Evolutionary conservation across 2,329 filamentous ascomycete genomes (phyloP), one percentile per base, ranked within the genome.

Genomic region (Colletotrichum acutatum): DNA sequence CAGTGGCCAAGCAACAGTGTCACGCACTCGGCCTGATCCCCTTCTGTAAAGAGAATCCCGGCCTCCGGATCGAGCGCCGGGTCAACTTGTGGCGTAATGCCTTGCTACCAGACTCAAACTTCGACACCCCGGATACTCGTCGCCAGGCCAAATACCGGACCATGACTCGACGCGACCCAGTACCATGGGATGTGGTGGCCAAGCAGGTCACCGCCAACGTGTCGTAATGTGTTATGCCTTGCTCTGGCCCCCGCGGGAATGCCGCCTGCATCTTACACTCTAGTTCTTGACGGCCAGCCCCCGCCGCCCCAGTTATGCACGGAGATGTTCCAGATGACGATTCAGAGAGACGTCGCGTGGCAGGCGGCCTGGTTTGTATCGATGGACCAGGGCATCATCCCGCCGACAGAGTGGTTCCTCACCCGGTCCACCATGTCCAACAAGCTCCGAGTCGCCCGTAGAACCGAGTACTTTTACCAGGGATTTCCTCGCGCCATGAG

Each of bases 311-410:
- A 28, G 1, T 3, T 54, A 5, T 49, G 34, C n/a, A 22, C 59
- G 0, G 28, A 64, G 4, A 22, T 72, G 1, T 61, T 72, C n/a
- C 66, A 46, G 19, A 46, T 4, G 1, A 11, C 46, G 4, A 5
- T 69, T 3, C 66, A 65, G 5, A 60, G 54, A 16, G 66, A 72
- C 9, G 49, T 67, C 11, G 60, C 37, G 0, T 72, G 70, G 70
- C 53, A 58, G 24, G 22, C 4, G 1, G 66, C 66, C 7, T 60
- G 64, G 46, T 16, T 56, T 14, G 68, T 22, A 11, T 54, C 32
- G 2, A 34, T 56, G 5, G n/a, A n/a, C 6, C 34, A 8, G 3
- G 37, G 64, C 12, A 52, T 53, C 2, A 14, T 66, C 26, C n/a
- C 53, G 9, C 26, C 24, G 3, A 19, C 63, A n/a, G 26, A 37